Percentiles rank a stretch among this genome's conserved stretches.
phyloP scores from a whole-genome alignment of 2,329 filamentous ascomycete genomes.

The Botrytis pseudocinerea region DNA sequence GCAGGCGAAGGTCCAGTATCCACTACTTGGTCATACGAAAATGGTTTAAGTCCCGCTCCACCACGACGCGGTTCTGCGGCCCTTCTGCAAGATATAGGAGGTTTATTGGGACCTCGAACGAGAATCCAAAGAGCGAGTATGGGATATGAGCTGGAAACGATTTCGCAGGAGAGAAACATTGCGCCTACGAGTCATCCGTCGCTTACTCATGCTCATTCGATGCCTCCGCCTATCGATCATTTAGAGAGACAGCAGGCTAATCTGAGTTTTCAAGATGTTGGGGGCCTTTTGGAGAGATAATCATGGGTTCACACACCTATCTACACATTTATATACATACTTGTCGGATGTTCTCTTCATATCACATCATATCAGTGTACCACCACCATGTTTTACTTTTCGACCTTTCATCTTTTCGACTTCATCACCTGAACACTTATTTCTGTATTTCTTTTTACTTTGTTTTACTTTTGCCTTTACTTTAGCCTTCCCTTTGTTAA shows the following conservation, averaged over 20 bases:
- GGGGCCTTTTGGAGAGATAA: conserved; percentile 3
- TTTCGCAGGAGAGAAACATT: conserved; percentile 29
- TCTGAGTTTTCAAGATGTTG: conserved; percentile 8
- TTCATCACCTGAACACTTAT: background rate
- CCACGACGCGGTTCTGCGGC: conserved; percentile 56
- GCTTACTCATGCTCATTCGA: background rate
- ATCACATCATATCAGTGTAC: background rate
- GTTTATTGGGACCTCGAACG: conserved; percentile 49
- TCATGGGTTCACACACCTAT: background rate
- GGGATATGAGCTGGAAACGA: conserved; percentile 37
- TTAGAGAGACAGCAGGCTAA: background rate
- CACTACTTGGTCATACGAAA: conserved; percentile 31
- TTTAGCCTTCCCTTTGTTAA: background rate
- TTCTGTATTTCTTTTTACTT: background rate
- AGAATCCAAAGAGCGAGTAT: conserved; percentile 26
- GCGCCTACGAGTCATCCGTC: background rate
- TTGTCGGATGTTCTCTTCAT: background rate
- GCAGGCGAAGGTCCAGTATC: conserved; percentile 27
- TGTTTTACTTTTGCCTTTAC: background rate
- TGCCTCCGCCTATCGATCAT: background rate
- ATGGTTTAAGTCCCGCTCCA: conserved; percentile 46
- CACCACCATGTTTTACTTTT: background rate
- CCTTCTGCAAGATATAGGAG: conserved; percentile 59
- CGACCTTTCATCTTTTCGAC: background rate
- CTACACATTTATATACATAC: background rate